A percentile compares a stretch with the other conserved stretches of the same genome.
Conservation (phyloP, 768 basidiomycete genomes). For the Naganishia vishniacii region DNA sequence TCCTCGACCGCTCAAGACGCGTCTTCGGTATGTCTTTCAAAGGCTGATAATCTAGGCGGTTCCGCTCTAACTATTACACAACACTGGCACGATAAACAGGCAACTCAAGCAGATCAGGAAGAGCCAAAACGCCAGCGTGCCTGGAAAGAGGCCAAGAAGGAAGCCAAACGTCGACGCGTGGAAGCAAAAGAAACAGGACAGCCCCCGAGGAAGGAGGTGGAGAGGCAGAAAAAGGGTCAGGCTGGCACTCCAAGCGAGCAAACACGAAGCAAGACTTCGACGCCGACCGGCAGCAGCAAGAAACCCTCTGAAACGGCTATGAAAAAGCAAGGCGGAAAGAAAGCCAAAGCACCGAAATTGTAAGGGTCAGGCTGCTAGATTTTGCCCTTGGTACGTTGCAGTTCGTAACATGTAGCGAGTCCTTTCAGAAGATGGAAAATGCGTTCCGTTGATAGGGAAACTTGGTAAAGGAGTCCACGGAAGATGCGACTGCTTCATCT, state of each 20-base stretch:
- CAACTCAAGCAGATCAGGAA: background rate
- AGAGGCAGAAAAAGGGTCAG: background rate
- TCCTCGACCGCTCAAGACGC: background rate
- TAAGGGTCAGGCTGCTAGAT: background rate
- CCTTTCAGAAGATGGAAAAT: no score
- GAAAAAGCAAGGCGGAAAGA: constrained; percentile 3
- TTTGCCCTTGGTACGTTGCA: constrained; percentile 1
- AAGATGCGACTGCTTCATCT: background rate
- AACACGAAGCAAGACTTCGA: background rate
- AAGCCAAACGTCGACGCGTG: constrained; percentile 6
- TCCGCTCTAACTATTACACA: no score
- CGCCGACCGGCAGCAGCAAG: background rate
- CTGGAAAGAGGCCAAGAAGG: constrained; percentile 16
- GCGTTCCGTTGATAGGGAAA: no score
- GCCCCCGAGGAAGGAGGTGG: constrained; percentile 5
- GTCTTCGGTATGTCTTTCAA: background rate
- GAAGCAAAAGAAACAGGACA: constrained; percentile 13
- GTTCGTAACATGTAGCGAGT: no score
- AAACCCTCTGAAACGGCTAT: background rate
- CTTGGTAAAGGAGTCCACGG: background rate
- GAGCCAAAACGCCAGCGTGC: constrained; percentile 10
- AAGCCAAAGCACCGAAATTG: background rate
- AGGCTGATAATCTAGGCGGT: no score
- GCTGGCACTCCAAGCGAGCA: background rate
- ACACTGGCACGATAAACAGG: no score